These are phyloP conservation scores for Naumovozyma castellii DNA, from an alignment of 805 yeast species.

Conservation along the genomic window DNA sequence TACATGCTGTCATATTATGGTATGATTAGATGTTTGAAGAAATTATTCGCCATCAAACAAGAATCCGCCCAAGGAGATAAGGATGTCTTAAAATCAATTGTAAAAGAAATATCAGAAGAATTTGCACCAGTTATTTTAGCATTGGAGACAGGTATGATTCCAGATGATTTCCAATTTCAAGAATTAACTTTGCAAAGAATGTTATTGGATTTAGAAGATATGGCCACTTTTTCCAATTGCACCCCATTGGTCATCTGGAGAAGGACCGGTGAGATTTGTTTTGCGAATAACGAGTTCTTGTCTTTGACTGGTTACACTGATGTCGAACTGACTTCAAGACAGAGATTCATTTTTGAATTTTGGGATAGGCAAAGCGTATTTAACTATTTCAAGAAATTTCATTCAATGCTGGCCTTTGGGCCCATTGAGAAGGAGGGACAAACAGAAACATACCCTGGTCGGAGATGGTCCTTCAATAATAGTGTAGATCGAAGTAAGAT, in stretches of 20 bases:
- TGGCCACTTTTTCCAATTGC: slow-evolving; percentile 41
- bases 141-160: slow-evolving; percentile 62
- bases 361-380: slow-evolving; percentile 74
- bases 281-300: slow-evolving; percentile 65
- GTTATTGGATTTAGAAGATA: slow-evolving; percentile 46
- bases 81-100: slow-evolving; percentile 24
- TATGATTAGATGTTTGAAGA: slow-evolving; percentile 10
- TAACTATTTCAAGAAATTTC: slow-evolving; percentile 62
- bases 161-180: slow-evolving; percentile 57
- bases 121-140: slow-evolving; percentile 72
- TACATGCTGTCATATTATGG: slow-evolving; percentile 16
- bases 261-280: slow-evolving; percentile 76
- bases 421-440: slow-evolving; percentile 7
- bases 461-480: slow-evolving; percentile 3
- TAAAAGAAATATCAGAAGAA: slow-evolving; percentile 36
- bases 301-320: slow-evolving; percentile 56
- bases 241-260: slow-evolving; percentile 82
- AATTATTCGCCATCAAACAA: slow-evolving; percentile 8
- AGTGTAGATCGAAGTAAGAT: slow-evolving; percentile 32
- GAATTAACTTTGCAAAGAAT: slow-evolving; percentile 51
- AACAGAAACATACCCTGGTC: slow-evolving; percentile 5
- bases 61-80: background rate
- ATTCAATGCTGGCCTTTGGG: slow-evolving; percentile 51
- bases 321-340: slow-evolving; percentile 39
- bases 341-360: slow-evolving; percentile 66